Base-by-base conservation (phyloP, 148 eudicot species). In the Vaccinium macrocarpon region DNA sequence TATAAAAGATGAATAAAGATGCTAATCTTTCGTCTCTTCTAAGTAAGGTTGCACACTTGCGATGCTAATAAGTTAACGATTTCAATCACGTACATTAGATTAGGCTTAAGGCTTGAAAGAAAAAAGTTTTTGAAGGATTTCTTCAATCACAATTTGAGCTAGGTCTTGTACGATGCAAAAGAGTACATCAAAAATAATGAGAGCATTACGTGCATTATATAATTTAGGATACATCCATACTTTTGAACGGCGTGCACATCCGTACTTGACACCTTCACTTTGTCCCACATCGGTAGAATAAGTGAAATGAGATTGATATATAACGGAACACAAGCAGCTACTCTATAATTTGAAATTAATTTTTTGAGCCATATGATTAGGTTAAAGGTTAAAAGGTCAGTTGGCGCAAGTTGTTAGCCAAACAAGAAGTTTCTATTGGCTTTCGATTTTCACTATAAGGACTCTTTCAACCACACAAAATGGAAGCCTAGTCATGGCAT, bases 401-500 rank as follows among this genome's bases (percentile, higher is more conserved):
- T 64, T 35, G 71, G 35, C 32, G 23, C 23, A 35, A 18, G 71
- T 23, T 5, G 71, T 64, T 23, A 66, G 35, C 35, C 72, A 66
- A 66, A 23, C 32, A 66, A 66, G 72, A 66, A 66, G 35, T 4
- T 66, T 25, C 72, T 66, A 25, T n/a, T 66, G 32, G 32, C 32
- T 0, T 23, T 10, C 25, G 32, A 66, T 66, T 25, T 23, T 23
- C 25, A 66, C 35, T 66, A 11, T 66, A 10, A 25, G 32, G 72
- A 25, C 27, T 10, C 72, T 66, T 6, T 66, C 35, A 66, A 4
- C 72, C 72, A n/a, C 35, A 66, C 72, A 25, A 66, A 66, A 66
- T 66, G 72, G 72, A 66, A 25, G 72, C 25, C 72, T 66, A 66
- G 72, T 66, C 72, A 66, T 66, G 72, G 72, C 35, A 66, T 66